phyloP scores from a whole-genome alignment of 2,329 filamentous ascomycete genomes.

The Xylariomycetidae sp. region DNA sequence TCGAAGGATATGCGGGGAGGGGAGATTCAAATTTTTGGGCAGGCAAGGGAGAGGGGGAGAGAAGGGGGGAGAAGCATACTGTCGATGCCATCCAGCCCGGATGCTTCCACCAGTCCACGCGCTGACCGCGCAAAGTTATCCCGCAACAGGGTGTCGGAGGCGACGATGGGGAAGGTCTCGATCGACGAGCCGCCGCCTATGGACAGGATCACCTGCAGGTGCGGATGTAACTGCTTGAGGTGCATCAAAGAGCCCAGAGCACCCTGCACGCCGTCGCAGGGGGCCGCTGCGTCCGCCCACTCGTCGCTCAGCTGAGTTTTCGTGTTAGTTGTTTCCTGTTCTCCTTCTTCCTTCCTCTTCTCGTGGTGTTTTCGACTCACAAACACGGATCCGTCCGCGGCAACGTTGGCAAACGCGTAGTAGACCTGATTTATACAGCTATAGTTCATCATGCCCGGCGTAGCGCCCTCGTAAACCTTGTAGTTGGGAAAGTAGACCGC shows the following conservation, averaged over 20 bases:
- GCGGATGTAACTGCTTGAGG: slow-evolving; percentile 65
- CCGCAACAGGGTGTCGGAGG: slow-evolving; percentile 53
- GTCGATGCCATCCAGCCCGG: slow-evolving; percentile 70
- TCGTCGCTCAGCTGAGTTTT: slow-evolving; percentile 67
- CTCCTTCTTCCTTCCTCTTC: not conserved
- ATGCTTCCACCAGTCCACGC: slow-evolving; percentile 62
- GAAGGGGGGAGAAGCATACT: slow-evolving; percentile 47
- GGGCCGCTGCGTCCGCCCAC: slow-evolving; percentile 68
- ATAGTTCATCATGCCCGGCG: slow-evolving; percentile 69
- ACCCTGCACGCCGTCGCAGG: slow-evolving; percentile 66
- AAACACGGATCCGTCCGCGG: slow-evolving; percentile 68
- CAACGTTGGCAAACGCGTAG: slow-evolving; percentile 76
- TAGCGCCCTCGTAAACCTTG: slow-evolving; percentile 67
- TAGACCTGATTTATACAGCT: slow-evolving; percentile 76
- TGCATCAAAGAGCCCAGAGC: slow-evolving; percentile 70
- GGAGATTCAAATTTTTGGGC: no score
- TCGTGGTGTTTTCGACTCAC: slow-evolving; percentile 42
- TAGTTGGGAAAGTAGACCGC: slow-evolving; percentile 83
- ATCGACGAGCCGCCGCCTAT: slow-evolving; percentile 66
- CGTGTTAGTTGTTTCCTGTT: slow-evolving; percentile 1
- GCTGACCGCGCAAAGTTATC: slow-evolving; percentile 69
- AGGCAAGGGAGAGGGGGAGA: slow-evolving; percentile 1
- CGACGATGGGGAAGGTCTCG: slow-evolving; percentile 63
- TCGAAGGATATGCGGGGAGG: no score
- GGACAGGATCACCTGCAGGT: slow-evolving; percentile 72